A percentile compares a stretch with the other conserved stretches of the same genome.
These are phyloP conservation scores for Lachnellula subtilissima DNA, from an alignment of 2,329 filamentous ascomycete genomes.

Conservation along the genomic window DNA sequence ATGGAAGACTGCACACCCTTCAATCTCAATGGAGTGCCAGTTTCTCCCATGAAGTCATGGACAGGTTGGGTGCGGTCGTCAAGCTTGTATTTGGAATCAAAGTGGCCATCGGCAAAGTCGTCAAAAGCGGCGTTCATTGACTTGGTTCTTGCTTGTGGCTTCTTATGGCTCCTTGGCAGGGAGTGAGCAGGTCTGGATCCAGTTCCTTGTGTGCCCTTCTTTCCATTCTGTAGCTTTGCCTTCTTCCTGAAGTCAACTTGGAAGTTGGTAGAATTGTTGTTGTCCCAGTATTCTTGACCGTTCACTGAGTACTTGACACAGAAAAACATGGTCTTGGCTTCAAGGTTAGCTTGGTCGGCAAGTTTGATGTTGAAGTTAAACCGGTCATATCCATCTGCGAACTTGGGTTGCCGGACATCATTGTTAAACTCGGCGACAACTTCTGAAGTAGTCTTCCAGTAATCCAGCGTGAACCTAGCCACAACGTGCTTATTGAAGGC, in stretches of 20 bases:
- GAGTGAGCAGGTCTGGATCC: constrained; percentile 47
- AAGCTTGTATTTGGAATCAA: constrained; percentile 42
- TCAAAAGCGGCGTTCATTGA: constrained; percentile 54
- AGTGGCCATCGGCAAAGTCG: constrained; percentile 60
- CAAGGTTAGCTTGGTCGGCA: constrained; percentile 83
- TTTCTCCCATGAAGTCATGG: constrained; percentile 59
- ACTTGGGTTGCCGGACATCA: constrained; percentile 65
- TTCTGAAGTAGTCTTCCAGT: constrained; percentile 98
- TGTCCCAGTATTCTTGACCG: constrained; percentile 91
- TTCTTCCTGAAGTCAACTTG: constrained; percentile 91
- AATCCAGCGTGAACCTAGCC: constrained; percentile 93
- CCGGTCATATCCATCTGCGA: constrained; percentile 67
- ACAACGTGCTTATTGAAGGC: constrained; percentile 84
- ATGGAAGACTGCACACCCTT: constrained; percentile 63
- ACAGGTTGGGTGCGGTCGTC: constrained; percentile 53
- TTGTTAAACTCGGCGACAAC: constrained; percentile 83
- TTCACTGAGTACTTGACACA: constrained; percentile 85
- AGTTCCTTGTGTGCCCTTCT: constrained; percentile 48
- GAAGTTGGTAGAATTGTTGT: constrained; percentile 82
- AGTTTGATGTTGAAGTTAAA: constrained; percentile 95
- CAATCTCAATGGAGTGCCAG: constrained; percentile 56
- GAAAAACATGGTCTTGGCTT: constrained; percentile 87
- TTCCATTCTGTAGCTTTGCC: constrained; percentile 55
- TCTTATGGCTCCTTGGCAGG: constrained; percentile 63
- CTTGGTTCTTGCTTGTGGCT: constrained; percentile 46